Percentiles rank a stretch among this genome's conserved stretches.
phyloP scores from a whole-genome alignment of 177 flowering plant species.

The Vitis hybrid region DNA sequence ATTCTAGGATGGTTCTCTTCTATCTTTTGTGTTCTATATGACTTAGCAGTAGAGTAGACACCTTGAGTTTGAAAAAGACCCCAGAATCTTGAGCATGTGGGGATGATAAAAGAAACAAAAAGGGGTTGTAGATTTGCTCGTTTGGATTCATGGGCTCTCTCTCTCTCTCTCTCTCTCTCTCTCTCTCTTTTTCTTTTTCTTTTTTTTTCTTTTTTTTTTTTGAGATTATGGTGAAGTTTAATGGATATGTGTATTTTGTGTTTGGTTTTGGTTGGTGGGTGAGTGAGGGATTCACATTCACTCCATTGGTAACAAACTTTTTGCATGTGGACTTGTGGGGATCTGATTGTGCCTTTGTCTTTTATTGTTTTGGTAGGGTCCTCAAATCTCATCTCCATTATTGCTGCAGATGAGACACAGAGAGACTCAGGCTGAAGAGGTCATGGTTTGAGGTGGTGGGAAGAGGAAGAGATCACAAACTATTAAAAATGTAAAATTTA shows the following conservation, averaged over 20 bases:
- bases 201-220: neutral
- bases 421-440: too few relatives aligned
- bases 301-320: constrained; percentile 20
- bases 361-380: constrained; percentile 12
- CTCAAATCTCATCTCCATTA: constrained; percentile 6
- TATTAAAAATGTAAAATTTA: too few relatives aligned
- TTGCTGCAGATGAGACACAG: too few relatives aligned
- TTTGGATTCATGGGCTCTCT: neutral
- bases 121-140: constrained; percentile 9
- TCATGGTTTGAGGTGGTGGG: too few relatives aligned
- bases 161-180: neutral
- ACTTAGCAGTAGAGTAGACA: neutral
- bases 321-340: constrained; percentile 15
- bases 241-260: neutral
- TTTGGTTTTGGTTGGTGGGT: constrained; percentile 9
- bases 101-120: neutral
- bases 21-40: neutral
- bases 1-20: neutral
- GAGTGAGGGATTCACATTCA: constrained; percentile 4
- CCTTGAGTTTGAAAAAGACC: too few relatives aligned
- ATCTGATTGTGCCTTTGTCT: constrained; percentile 13
- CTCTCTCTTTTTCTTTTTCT: too few relatives aligned
- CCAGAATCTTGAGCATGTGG: constrained; percentile 6
- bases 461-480: too few relatives aligned
- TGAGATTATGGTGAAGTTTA: neutral